These are phyloP conservation scores for Marasmius tenuissimus DNA, from an alignment of 1,284 basidiomycete species.

Conservation along the genomic window DNA sequence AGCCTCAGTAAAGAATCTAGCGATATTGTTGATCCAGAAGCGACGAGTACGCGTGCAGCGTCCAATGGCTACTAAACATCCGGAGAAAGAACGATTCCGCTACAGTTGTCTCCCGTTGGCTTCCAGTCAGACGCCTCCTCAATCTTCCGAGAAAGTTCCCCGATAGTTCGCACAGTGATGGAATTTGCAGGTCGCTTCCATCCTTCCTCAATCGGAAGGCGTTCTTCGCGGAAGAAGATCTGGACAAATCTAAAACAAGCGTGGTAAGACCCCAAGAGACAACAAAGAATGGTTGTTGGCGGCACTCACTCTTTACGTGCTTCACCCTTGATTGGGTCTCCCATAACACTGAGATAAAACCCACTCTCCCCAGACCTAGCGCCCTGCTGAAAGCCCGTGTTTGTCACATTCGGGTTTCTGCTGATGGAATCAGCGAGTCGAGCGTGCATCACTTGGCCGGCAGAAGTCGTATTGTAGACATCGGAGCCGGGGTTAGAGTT, in stretches of 20 bases:
- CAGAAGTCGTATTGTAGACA: background rate
- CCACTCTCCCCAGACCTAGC: background rate
- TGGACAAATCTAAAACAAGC: slow-evolving; percentile 15
- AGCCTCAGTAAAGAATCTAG: no score
- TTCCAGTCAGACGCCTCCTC: slow-evolving; percentile 6
- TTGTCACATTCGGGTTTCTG: slow-evolving; percentile 1
- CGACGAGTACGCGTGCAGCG: no score
- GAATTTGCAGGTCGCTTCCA: slow-evolving; percentile 9
- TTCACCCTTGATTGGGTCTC: background rate
- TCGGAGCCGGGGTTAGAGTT: slow-evolving; percentile 2
- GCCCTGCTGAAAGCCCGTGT: background rate
- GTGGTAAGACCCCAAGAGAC: no score
- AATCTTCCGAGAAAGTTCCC: slow-evolving; percentile 6
- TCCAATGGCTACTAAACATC: no score
- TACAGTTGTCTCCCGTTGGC: no score
- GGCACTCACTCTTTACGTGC: slow-evolving; percentile 1
- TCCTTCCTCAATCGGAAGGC: slow-evolving; percentile 19
- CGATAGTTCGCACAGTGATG: slow-evolving; percentile 5
- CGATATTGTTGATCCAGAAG: no score
- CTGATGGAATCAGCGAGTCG: slow-evolving; percentile 1
- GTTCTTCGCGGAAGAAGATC: slow-evolving; percentile 19
- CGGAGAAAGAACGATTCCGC: no score
- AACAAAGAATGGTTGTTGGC: no score
- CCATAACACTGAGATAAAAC: slow-evolving; percentile 5
- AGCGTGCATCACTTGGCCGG: slow-evolving; percentile 7